phyloP scores from a whole-genome alignment of 331 rosid species.

The Dryas integrifolia region DNA sequence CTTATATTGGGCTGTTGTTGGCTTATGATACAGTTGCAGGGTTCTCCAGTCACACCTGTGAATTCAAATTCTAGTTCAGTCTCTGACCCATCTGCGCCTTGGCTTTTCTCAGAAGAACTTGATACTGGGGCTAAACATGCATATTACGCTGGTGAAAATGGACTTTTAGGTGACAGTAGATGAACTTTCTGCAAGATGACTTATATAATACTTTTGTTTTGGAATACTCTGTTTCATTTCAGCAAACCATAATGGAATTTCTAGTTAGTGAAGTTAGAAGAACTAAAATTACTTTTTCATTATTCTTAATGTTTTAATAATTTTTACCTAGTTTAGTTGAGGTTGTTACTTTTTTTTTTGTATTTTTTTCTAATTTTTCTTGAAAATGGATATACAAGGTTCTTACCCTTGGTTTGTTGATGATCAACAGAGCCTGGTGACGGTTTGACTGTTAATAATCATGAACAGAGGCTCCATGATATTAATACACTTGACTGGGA shows the following conservation, averaged over 20 bases:
- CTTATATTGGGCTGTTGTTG: conserved; percentile 26
- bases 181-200: conserved; percentile 25
- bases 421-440: conserved; percentile 46
- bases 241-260: not conserved
- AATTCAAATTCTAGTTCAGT: conserved; percentile 66
- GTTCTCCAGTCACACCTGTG: conserved; percentile 69
- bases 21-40: conserved; percentile 51
- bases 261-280: not conserved
- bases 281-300: conserved; percentile 2
- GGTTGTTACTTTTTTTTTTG: not conserved
- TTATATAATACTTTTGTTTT: conserved; percentile 4
- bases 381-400: conserved; percentile 16
- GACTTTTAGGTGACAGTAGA: conserved; percentile 32
- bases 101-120: conserved; percentile 65
- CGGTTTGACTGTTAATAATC: conserved; percentile 41
- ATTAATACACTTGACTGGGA: conserved; percentile 99
- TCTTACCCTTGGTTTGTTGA: conserved; percentile 35
- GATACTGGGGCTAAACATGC: conserved; percentile 59
- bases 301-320: not conserved
- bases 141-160: conserved; percentile 49
- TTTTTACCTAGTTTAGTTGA: not conserved
- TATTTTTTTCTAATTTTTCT: conserved; percentile 1
- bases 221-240: not conserved
- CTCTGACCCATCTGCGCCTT: conserved; percentile 59
- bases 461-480: conserved; percentile 74